phyloP scores from a whole-genome alignment of 2,329 filamentous ascomycete genomes.

The Ceratocystis papillata region DNA sequence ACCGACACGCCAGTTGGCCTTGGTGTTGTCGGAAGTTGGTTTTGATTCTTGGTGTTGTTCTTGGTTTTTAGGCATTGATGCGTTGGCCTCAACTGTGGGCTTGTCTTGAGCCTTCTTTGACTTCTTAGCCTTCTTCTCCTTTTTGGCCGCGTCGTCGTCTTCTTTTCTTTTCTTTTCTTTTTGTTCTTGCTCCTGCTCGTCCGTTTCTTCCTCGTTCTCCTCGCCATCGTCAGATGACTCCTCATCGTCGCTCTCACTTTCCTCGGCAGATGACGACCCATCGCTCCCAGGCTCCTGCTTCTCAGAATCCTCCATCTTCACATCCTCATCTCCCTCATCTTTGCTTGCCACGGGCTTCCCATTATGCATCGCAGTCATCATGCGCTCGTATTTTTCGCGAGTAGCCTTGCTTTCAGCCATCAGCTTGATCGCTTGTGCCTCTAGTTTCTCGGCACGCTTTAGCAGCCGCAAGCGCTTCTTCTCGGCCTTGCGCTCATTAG shows the following conservation, averaged over 20 bases:
- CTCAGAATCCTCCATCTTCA: not conserved
- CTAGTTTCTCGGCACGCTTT: slow-evolving; percentile 34
- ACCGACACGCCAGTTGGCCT: slow-evolving; percentile 44
- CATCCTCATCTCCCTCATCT: not conserved
- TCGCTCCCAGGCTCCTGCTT: not conserved
- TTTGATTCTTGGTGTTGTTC: slow-evolving; percentile 15
- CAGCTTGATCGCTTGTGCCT: slow-evolving; percentile 35
- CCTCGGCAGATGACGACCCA: not conserved
- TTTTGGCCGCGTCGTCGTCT: slow-evolving; percentile 26
- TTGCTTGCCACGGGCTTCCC: slow-evolving; percentile 14
- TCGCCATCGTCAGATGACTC: slow-evolving; percentile 18
- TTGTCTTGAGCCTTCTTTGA: slow-evolving; percentile 26
- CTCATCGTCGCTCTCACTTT: not conserved
- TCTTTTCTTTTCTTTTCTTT: slow-evolving; percentile 28
- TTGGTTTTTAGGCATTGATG: not conserved
- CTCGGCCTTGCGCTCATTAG: slow-evolving; percentile 30
- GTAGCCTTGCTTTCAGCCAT: slow-evolving; percentile 26
- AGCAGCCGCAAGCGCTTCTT: slow-evolving; percentile 34
- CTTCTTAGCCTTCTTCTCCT: slow-evolving; percentile 28
- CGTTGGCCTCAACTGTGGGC: not conserved
- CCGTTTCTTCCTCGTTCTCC: slow-evolving; percentile 22
- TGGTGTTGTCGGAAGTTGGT: slow-evolving; percentile 24
- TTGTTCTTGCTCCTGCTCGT: slow-evolving; percentile 25
- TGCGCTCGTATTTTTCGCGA: slow-evolving; percentile 17
- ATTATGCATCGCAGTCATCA: slow-evolving; percentile 25